phyloP scores from a whole-genome alignment of 768 basidiomycete genomes.

The Mycena kentingensis region DNA sequence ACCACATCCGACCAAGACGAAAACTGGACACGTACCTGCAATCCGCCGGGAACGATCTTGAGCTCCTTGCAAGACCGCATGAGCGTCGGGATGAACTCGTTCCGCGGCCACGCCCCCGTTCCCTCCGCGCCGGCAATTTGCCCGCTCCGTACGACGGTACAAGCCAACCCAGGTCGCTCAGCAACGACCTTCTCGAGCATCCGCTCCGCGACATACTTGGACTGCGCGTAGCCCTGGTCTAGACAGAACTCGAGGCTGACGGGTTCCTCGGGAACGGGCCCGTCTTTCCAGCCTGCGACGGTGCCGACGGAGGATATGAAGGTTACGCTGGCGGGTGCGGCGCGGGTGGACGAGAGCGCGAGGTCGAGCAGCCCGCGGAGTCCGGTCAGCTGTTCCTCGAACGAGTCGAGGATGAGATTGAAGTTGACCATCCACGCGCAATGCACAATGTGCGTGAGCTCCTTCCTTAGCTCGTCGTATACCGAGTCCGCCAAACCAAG shows the following conservation, averaged over 20 bases:
- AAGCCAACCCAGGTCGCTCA: constrained; percentile 1
- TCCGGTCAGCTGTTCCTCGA: constrained; percentile 25
- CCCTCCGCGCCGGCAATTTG: constrained; percentile 12
- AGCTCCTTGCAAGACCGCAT: constrained; percentile 11
- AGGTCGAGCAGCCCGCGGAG: constrained; percentile 27
- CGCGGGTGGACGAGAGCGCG: constrained; percentile 16
- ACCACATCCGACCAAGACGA: background rate
- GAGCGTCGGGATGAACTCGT: constrained; percentile 11
- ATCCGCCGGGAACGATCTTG: constrained; percentile 7
- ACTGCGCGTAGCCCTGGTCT: constrained; percentile 10
- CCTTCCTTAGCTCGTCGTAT: constrained; percentile 4
- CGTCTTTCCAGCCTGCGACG: constrained; percentile 2
- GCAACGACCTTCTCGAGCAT: constrained; percentile 6
- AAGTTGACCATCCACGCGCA: constrained; percentile 31
- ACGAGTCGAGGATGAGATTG: constrained; percentile 26
- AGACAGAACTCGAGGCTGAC: background rate
- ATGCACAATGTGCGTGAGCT: constrained; percentile 11
- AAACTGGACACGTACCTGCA: constrained; percentile 2
- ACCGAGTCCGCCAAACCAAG: background rate
- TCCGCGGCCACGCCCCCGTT: constrained; percentile 10
- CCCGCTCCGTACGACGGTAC: constrained; percentile 8
- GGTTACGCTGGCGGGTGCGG: constrained; percentile 17
- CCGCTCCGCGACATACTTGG: constrained; percentile 16
- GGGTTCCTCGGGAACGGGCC: constrained; percentile 3
- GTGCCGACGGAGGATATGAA: constrained; percentile 30